These are phyloP conservation scores for Aspergillus ostianus DNA, from an alignment of 495 filamentous ascomycete species.

Conservation along the genomic window DNA sequence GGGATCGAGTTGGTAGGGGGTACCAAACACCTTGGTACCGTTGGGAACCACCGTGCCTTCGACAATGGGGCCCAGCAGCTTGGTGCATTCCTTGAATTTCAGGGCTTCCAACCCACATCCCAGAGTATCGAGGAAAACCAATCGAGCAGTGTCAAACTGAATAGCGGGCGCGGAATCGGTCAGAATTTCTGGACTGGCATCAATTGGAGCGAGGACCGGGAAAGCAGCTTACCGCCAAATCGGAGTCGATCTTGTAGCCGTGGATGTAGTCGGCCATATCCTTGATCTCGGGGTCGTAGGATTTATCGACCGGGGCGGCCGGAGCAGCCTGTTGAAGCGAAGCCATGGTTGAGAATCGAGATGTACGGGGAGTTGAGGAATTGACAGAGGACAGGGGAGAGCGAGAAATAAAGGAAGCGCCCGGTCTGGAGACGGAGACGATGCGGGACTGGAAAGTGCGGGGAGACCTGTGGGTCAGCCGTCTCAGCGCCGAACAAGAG, in stretches of 20 bases:
- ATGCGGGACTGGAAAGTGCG: constrained; percentile 48
- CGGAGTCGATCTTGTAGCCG: constrained; percentile 84
- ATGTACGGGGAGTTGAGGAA: constrained; percentile 23
- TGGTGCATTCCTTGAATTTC: constrained; percentile 92
- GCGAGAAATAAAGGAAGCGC: constrained; percentile 26
- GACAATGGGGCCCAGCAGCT: constrained; percentile 92
- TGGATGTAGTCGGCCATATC: constrained; percentile 95
- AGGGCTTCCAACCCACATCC: constrained; percentile 95
- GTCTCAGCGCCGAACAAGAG: constrained; percentile 41
- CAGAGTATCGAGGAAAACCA: constrained; percentile 90
- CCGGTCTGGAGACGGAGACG: constrained; percentile 35
- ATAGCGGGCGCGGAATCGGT: constrained; percentile 6
- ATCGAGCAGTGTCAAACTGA: constrained; percentile 88
- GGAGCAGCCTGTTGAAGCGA: constrained; percentile 42
- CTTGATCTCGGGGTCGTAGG: constrained; percentile 86
- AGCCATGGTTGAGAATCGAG: constrained; percentile 50
- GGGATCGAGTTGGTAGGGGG: constrained; percentile 90
- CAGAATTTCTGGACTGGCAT: background rate
- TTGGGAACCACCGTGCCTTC: constrained; percentile 90
- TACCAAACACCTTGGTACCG: constrained; percentile 88
- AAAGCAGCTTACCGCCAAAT: constrained; percentile 75
- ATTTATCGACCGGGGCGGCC: constrained; percentile 37
- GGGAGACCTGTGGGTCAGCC: constrained; percentile 50
- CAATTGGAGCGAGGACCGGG: background rate
- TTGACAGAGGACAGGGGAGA: constrained; percentile 20